Evolutionary conservation across 176 grass and related monocot species (phyloP), one percentile per base, ranked within the genome.

Genomic region (Eleusine indica): DNA sequence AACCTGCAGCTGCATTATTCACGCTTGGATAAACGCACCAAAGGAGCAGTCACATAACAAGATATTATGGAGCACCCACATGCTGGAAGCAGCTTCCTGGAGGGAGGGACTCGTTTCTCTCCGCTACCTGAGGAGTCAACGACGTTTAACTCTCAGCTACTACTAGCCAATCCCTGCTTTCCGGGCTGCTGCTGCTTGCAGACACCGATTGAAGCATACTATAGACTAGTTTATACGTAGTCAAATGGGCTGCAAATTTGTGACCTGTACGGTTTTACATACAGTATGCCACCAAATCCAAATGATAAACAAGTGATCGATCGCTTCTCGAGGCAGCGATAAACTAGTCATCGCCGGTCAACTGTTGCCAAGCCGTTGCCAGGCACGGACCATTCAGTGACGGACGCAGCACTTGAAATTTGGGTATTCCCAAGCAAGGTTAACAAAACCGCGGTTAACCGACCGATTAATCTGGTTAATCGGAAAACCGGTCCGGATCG

Each of bases 361-460:
- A 48, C 63, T 53, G 18, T 35, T 53, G 61, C 77, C 9, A 67
- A 52, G 63, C 68, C 21, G 56, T 62, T 72, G 51, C 40, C 80
- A 63, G 21, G 44, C 77, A 68, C 62, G 18, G 25, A n/a, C 43
- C 44, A 72, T 72, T 61, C 25, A 25, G 25, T 25, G 25, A 25
- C 25, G 25, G 22, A 17, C 0, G 19, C 6, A 44, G 64, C 3
- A 25, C 25, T 25, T 25, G 25, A 25, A 25, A 25, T 25, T 25
- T 25, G 25, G 25, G 25, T 25, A 25, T 25, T 25, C 25, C 25
- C 0, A 25, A 25, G 25, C 25, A 25, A 25, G 25, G 25, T 25
- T 25, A 25, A 25, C 25, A 25, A 25, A 25, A 25, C 25, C 25
- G 25, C 25, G 25, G 25, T 25, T 25, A 25, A 25, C 25, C 25